Conservation (phyloP, 2,329 filamentous ascomycete genomes). For the Xylaria polymorpha region DNA sequence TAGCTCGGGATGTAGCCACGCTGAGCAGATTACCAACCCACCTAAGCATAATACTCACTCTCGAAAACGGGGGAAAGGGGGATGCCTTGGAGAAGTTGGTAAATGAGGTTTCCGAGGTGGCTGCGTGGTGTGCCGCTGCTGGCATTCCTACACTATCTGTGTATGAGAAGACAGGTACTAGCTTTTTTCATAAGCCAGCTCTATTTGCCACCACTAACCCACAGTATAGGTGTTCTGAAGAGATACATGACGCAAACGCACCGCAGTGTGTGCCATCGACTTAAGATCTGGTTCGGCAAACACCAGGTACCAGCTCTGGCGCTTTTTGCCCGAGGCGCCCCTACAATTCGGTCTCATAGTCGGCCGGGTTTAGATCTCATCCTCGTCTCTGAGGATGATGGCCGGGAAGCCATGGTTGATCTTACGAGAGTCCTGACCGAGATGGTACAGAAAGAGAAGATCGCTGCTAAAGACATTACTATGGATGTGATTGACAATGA, state of each 20-base stretch:
- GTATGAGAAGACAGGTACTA: constrained; percentile 89
- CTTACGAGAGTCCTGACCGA: constrained; percentile 93
- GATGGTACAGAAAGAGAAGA: constrained; percentile 91
- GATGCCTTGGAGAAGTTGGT: constrained; percentile 85
- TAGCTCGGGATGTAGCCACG: constrained; percentile 83
- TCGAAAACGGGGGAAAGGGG: constrained; percentile 75
- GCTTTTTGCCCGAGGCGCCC: constrained; percentile 58
- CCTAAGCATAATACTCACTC: constrained; percentile 84
- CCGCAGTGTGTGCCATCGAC: constrained; percentile 79
- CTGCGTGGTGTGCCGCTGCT: constrained; percentile 91
- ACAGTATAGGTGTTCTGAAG: constrained; percentile 79
- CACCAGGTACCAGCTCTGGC: constrained; percentile 75
- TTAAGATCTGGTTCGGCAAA: constrained; percentile 87
- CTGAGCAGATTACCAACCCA: constrained; percentile 83
- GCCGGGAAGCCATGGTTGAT: constrained; percentile 92
- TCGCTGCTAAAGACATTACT: constrained; percentile 84
- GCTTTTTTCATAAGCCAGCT: constrained; percentile 12
- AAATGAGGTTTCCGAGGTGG: constrained; percentile 90
- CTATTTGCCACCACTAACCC: constrained; percentile 33
- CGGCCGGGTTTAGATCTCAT: constrained; percentile 68
- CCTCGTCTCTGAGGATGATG: constrained; percentile 87
- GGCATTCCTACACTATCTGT: constrained; percentile 89
- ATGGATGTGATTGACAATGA: constrained; percentile 90
- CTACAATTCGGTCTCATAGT: constrained; percentile 52
- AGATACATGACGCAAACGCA: constrained; percentile 88